A percentile compares a stretch with the other conserved stretches of the same genome.
phyloP scores from a whole-genome alignment of 495 filamentous ascomycete genomes.

The Penicillium odoratum region DNA sequence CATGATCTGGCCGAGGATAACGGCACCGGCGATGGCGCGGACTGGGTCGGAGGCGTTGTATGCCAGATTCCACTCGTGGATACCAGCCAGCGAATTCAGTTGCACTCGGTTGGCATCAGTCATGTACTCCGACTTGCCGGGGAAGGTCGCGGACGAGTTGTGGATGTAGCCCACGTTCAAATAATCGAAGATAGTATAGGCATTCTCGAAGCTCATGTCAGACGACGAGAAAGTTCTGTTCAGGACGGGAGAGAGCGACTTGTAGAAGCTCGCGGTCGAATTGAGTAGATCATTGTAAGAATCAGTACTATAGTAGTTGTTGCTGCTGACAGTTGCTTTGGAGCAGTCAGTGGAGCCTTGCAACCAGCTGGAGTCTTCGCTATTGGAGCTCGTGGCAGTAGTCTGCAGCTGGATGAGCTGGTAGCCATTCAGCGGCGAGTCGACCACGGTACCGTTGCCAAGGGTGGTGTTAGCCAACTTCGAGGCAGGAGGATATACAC shows the following conservation, averaged over 20 bases:
- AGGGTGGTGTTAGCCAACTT: conserved; percentile 39
- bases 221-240: conserved; percentile 54
- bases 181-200: conserved; percentile 63
- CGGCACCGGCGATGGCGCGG: conserved; percentile 49
- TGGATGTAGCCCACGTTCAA: conserved; percentile 56
- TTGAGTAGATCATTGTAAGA: conserved; percentile 54
- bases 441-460: conserved; percentile 51
- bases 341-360: conserved; percentile 59
- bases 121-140: conserved; percentile 29
- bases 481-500: conserved; percentile 58
- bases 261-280: conserved; percentile 65
- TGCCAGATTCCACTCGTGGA: conserved; percentile 53
- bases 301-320: conserved; percentile 66
- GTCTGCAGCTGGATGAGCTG: conserved; percentile 57
- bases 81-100: conserved; percentile 47
- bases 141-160: conserved; percentile 43
- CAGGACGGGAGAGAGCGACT: conserved; percentile 59
- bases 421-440: conserved; percentile 59
- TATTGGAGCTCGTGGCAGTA: conserved; percentile 42
- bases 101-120: conserved; percentile 37
- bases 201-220: conserved; percentile 66
- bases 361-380: conserved; percentile 59
- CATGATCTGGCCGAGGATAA: conserved; percentile 45
- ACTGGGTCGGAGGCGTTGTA: conserved; percentile 49
- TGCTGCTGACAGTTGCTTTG: conserved; percentile 64